Evolutionary conservation across 768 basidiomycete genomes (phyloP), one percentile per base, ranked within the genome.

Genomic region (Collybia nuda): DNA sequence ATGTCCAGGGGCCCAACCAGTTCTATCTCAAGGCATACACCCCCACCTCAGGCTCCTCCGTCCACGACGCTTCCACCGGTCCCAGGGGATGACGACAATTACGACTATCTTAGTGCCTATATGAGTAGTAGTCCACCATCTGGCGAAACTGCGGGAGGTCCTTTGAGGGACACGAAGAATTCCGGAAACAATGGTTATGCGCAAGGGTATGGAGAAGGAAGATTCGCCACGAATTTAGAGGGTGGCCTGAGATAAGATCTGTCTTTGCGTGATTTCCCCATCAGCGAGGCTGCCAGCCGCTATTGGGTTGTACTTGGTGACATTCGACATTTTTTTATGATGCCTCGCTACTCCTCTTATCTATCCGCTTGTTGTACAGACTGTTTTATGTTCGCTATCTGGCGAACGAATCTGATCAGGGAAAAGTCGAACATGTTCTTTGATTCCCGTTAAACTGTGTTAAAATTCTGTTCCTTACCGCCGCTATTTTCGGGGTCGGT

Each of bases 41-140:
- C 55, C 5, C 53, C 51, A 7, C 54, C 52, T 22, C 49, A 47
- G 48, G n/a, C n/a, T n/a, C 63, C 55, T 22, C 47, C 52, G 28
- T 56, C 50, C 44, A 51, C 47, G 24, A 55, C 46, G 19, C 41
- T 45, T 1, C 53, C 48, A 14, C 57, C 57, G 32, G 23, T 56
- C 4, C 54, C 60, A 11, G 53, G 22, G 19, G 74, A 69, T 0
- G 73, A 70, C 0, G 79, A 81, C 5, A 78, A 78, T 2, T 83
- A 78, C 56, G 84, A 85, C 60, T 83, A 85, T 53, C 72, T 83
- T 41, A 72, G 74, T 40, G 83, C 80, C 22, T 86, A 88, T 65
- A 67, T 63, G 58, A 62, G 69, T 42, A 52, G 54, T 17, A 56
- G 48, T 41, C 28, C 28, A 26, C 51, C 32, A 14, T 8, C 50